Conservation (phyloP, 352 stramenopile species). For the Globisporangium perplexum region DNA sequence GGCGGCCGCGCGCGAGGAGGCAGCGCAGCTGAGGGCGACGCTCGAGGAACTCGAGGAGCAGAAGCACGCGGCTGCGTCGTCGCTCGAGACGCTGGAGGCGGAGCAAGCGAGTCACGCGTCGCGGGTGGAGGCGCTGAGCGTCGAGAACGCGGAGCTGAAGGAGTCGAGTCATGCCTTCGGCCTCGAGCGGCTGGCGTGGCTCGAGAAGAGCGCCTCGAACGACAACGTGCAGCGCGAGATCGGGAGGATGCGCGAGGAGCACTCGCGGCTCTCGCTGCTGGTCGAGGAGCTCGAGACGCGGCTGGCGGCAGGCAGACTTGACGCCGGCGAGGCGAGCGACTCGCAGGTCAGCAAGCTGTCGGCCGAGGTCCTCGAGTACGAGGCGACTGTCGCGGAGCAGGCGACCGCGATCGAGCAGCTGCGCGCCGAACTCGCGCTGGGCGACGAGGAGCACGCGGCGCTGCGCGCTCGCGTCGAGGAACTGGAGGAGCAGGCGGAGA, state of each 20-base stretch:
- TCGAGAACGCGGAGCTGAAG: background rate
- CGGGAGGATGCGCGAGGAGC: conserved; percentile 16
- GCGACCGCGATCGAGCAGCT: conserved; percentile 13
- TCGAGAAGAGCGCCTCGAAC: conserved; percentile 18
- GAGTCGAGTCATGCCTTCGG: background rate
- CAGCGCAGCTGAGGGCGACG: conserved; percentile 18
- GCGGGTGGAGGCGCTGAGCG: background rate
- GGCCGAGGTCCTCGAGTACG: conserved; percentile 12
- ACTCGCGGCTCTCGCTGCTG: conserved; percentile 7
- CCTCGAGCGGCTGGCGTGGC: conserved; percentile 17
- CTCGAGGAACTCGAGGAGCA: conserved; percentile 19
- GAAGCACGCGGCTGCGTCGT: conserved; percentile 11
- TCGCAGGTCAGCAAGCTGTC: conserved; percentile 1
- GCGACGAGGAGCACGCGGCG: conserved; percentile 10
- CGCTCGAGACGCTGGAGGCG: conserved; percentile 4
- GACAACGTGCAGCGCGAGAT: background rate
- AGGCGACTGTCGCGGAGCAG: conserved; percentile 13
- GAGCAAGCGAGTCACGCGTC: conserved; percentile 5
- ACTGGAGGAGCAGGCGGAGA: conserved; percentile 3
- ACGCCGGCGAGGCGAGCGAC: conserved; percentile 12
- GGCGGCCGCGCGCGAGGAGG: conserved; percentile 21
- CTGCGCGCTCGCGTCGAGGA: conserved; percentile 15
- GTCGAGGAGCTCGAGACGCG: conserved; percentile 8
- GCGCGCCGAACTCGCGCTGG: conserved; percentile 4
- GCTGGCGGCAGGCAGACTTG: conserved; percentile 15